Percentiles rank a stretch among this genome's conserved stretches.
Conservation (phyloP, 2,329 filamentous ascomycete genomes). For the Trichoderma guizhouense region DNA sequence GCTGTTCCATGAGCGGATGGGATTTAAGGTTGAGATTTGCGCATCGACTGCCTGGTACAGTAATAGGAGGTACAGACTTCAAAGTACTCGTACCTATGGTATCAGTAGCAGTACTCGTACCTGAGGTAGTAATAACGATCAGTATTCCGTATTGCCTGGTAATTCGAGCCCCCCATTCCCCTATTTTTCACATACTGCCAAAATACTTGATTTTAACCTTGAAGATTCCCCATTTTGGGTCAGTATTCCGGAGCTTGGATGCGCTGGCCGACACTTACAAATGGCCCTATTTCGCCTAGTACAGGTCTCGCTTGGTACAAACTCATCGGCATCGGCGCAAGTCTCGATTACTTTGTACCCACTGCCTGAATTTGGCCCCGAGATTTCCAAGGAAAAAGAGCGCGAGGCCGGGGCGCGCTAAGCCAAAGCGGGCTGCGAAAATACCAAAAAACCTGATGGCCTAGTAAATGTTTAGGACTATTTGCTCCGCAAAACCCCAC, state of each 20-base stretch:
- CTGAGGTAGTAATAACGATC: too few relatives aligned
- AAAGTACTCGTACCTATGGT: not conserved
- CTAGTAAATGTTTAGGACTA: not conserved
- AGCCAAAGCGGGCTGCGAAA: not conserved
- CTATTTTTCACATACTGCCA: not conserved
- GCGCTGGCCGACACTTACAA: not conserved
- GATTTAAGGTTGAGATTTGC: not conserved
- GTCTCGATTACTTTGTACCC: not conserved
- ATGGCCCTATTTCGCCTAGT: not conserved
- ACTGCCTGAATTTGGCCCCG: not conserved
- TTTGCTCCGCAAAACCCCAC: conserved; percentile 7
- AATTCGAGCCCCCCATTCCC: not conserved
- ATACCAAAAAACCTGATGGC: not conserved
- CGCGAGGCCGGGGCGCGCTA: not conserved
- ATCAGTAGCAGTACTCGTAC: too few relatives aligned
- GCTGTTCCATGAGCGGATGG: not conserved
- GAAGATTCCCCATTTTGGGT: not conserved
- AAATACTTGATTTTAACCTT: too few relatives aligned
- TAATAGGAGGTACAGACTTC: too few relatives aligned
- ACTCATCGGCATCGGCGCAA: too few relatives aligned
- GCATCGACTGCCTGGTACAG: too few relatives aligned
- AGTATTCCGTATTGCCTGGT: not conserved
- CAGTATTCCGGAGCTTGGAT: not conserved
- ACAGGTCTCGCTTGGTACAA: too few relatives aligned
- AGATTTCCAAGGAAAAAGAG: not conserved